Base-by-base conservation (phyloP, 495 filamentous ascomycete genomes). In the Geoglossum glabrum region DNA sequence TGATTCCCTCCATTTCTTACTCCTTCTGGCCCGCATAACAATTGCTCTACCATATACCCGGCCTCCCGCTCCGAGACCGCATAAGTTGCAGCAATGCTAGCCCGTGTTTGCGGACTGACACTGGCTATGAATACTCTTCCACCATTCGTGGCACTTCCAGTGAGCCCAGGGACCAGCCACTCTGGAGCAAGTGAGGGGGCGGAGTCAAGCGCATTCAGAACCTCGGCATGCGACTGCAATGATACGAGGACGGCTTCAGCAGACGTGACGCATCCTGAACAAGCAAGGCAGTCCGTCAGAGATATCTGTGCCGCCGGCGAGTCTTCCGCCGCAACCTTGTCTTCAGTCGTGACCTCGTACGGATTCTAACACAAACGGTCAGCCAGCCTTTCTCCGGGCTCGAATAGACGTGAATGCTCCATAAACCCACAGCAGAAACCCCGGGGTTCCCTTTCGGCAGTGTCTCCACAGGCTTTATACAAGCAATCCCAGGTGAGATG, bases 251-350 rank as follows among this genome's bases (percentile, higher is more conserved):
- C 86, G 4, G 92, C 92, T 69, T 98, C 92, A 21, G 93, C 92
- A 13, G 89, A 94, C 3, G 92, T 98, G 21, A 98, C 93, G 69
- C 92, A 98, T 51, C 92, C 92, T 25, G 92, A 96, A 68, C 92
- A 98, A 49, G 92, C 92, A 50, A 98, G 82, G 66, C 92, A 98
- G 69, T 98, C 92, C 17, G 92, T 98, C 58, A 98, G 78, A 50
- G 89, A 95, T 59, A 98, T 97, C 66, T 95, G 81, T 1, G 55
- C 31, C 0, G 76, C 73, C 26, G 82, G 70, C n/a, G 78, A 67
- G 56, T 72, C 71, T 56, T 79, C 71, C 9, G 74, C 71, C 47
- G 73, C 66, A 54, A 80, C 76, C 69, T 86, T 81, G 69, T 93
- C 90, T 75, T 95, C 90, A 54, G 87, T 87, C 34, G 86, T 84